Conservation (phyloP, 108 stramenopile genomes). For the Stephanodiscus triporus region DNA sequence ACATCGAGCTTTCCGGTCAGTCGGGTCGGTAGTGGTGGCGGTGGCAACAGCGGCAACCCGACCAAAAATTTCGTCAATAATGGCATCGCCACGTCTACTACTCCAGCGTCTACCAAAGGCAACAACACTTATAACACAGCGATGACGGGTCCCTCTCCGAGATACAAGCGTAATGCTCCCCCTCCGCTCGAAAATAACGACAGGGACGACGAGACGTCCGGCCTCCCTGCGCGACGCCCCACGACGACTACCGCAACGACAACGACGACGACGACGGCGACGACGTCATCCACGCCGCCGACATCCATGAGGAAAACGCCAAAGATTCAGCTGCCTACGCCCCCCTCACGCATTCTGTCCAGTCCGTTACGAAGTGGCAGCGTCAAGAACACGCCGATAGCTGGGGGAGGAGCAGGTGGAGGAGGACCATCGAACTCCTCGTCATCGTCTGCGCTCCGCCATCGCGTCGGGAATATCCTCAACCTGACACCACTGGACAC, state of each 20-base stretch:
- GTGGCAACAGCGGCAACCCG: neutral
- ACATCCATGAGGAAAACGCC: neutral
- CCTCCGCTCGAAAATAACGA: conserved; percentile 19
- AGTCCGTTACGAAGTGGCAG: conserved; percentile 10
- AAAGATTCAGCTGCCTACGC: neutral
- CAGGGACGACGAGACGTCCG: neutral
- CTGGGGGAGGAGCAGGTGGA: neutral
- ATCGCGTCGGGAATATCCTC: conserved; percentile 31
- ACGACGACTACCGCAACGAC: neutral
- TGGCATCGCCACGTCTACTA: neutral
- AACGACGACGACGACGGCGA: neutral
- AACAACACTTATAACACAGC: conserved; percentile 2
- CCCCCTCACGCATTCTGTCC: conserved; percentile 8
- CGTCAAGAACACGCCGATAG: conserved; percentile 12
- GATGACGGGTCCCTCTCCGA: conserved; percentile 23
- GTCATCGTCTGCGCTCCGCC: conserved; percentile 20
- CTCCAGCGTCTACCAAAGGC: conserved; percentile 18
- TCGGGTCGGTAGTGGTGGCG: too few relatives aligned
- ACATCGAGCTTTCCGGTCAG: neutral
- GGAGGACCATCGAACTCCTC: conserved; percentile 1
- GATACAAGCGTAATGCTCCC: conserved; percentile 45
- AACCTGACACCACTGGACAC: conserved; percentile 44
- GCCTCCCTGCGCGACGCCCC: neutral
- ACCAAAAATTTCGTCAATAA: neutral
- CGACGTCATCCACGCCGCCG: neutral